Conservation (phyloP, 257 asterid genomes). For the Jaltomata sinuosa region DNA sequence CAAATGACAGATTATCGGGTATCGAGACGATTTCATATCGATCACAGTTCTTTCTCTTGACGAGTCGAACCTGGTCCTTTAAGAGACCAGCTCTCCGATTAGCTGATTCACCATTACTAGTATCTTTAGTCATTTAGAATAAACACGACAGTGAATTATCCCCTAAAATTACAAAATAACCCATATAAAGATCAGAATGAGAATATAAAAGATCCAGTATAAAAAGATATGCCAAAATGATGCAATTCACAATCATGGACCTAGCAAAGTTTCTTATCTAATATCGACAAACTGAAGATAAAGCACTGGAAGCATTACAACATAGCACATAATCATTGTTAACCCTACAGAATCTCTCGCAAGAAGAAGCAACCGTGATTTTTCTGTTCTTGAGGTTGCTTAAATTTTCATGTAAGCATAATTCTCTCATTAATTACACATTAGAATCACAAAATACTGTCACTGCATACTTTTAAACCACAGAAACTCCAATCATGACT, state of each 20-base stretch:
- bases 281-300: neutral
- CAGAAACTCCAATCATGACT: neutral
- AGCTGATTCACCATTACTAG: constrained; percentile 25
- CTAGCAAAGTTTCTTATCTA: neutral
- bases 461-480: neutral
- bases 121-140: constrained; percentile 40
- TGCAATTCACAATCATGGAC: neutral
- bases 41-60: constrained; percentile 64
- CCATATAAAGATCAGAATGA: neutral
- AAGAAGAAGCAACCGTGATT: neutral
- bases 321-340: neutral
- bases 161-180: constrained; percentile 20
- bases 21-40: constrained; percentile 73
- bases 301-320: neutral
- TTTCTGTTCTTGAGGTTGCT: neutral
- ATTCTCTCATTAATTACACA: neutral
- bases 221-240: neutral
- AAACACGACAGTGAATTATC: constrained; percentile 10
- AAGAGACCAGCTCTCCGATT: constrained; percentile 67
- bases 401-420: neutral
- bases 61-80: constrained; percentile 83
- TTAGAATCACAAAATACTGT: neutral
- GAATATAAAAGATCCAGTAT: neutral
- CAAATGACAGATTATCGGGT: constrained; percentile 73
- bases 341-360: neutral